Evolutionary conservation across 352 stramenopile genomes (phyloP).

Genomic region (Pythium folliculosum): DNA sequence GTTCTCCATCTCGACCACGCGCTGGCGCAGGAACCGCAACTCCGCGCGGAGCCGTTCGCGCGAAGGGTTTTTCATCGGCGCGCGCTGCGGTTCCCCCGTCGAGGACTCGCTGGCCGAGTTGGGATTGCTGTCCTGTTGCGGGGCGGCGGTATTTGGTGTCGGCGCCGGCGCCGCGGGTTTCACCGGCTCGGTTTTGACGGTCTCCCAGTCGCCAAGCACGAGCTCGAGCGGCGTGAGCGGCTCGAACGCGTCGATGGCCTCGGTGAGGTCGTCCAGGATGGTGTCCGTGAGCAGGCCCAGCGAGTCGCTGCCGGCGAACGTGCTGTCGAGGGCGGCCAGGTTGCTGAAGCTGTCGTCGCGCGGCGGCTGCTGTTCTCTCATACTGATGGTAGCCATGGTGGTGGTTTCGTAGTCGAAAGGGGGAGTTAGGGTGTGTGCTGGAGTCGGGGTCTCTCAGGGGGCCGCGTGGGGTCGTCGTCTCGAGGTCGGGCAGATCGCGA

Average conservation of each 20-base stretch:
- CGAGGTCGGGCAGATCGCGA: too few relatives aligned
- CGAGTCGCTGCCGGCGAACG: background rate
- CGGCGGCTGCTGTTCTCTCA: too few relatives aligned
- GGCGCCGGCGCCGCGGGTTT: background rate
- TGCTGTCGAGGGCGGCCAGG: too few relatives aligned
- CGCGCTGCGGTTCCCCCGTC: background rate
- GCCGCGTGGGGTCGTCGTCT: too few relatives aligned
- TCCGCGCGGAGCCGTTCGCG: constrained; percentile 17
- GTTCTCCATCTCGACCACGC: constrained; percentile 7
- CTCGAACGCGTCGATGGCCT: constrained; percentile 7
- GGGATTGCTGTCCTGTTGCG: background rate
- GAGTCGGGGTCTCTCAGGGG: too few relatives aligned
- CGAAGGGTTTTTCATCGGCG: constrained; percentile 22
- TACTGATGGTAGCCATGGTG: too few relatives aligned
- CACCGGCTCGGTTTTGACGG: background rate
- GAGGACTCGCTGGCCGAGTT: background rate
- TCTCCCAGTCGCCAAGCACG: constrained; percentile 5
- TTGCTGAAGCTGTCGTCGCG: background rate
- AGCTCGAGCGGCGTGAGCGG: constrained; percentile 12
- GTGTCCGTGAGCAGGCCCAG: background rate
- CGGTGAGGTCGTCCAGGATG: constrained; percentile 10
- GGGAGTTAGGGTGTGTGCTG: too few relatives aligned
- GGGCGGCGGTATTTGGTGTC: background rate
- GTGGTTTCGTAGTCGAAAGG: too few relatives aligned
- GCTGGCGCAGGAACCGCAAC: constrained; percentile 9